Evolutionary conservation across 1,284 basidiomycete species (phyloP).

Genomic region (Microbotryum lychnidis-dioicae): DNA sequence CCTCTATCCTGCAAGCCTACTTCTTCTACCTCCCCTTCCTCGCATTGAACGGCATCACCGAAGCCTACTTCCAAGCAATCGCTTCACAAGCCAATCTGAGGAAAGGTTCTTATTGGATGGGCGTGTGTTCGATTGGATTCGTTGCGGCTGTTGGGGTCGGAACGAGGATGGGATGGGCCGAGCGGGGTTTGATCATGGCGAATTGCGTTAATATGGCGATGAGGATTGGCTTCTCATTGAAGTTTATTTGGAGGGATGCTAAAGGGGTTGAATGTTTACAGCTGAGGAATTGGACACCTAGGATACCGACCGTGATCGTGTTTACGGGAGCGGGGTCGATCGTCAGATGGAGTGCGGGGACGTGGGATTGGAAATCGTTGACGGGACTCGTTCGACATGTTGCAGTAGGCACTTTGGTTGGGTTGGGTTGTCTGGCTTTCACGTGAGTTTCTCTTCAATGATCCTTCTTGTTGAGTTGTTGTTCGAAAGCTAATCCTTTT

Average conservation of each 20-base stretch:
- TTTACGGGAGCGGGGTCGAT: conserved; percentile 1
- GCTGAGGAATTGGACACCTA: conserved; percentile 10
- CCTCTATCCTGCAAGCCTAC: conserved; percentile 65
- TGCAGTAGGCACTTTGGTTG: conserved; percentile 12
- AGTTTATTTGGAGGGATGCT: conserved; percentile 12
- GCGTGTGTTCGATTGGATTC: conserved; percentile 55
- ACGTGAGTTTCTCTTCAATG: conserved; percentile 13
- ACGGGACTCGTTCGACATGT: conserved; percentile 12
- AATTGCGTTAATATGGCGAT: conserved; percentile 59
- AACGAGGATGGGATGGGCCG: conserved; percentile 50
- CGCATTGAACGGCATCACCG: conserved; percentile 77
- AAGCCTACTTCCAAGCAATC: conserved; percentile 76
- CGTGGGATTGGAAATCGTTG: not conserved
- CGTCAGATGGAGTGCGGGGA: conserved; percentile 12
- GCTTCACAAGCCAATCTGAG: conserved; percentile 58
- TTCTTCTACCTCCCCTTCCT: conserved; percentile 77
- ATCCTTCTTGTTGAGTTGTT: too few species aligned
- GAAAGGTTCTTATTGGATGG: conserved; percentile 52
- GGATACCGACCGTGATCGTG: not conserved
- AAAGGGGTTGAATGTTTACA: not conserved
- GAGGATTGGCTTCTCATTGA: conserved; percentile 50
- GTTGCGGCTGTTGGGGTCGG: conserved; percentile 48
- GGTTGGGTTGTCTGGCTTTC: conserved; percentile 16
- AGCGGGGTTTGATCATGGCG: conserved; percentile 64
- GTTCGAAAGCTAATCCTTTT: too few species aligned